Conservation (phyloP, 2,329 filamentous ascomycete genomes). For the Xylaria sp. region DNA sequence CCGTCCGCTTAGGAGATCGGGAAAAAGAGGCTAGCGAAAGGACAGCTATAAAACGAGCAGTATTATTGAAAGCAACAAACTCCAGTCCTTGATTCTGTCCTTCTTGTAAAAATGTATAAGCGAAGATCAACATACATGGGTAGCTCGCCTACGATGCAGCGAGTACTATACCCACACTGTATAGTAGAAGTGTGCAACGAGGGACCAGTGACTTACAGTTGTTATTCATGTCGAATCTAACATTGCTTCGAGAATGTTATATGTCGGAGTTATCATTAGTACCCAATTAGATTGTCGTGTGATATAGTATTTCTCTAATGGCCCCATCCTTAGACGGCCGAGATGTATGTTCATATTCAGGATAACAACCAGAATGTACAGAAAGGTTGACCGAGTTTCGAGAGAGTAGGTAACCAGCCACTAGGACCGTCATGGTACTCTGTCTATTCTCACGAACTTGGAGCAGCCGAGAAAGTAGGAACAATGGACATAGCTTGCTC, state of each 20-base stretch:
- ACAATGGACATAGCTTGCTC: not conserved
- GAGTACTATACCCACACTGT: not conserved
- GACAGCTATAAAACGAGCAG: not conserved
- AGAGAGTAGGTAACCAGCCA: not conserved
- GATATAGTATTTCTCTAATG: conserved; percentile 1
- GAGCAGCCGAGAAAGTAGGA: conserved; percentile 4
- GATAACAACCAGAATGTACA: not conserved
- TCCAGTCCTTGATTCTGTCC: not conserved
- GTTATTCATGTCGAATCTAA: not conserved
- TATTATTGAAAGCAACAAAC: not conserved
- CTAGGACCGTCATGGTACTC: not conserved
- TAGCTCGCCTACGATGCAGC: not conserved
- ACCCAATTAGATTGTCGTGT: not conserved
- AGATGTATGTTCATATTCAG: not conserved
- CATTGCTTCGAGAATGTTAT: not conserved
- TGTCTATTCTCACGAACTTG: not conserved
- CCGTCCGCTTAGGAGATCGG: too few species aligned
- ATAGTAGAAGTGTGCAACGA: not conserved
- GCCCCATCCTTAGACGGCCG: not conserved
- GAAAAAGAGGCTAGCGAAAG: not conserved
- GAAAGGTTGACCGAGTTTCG: not conserved
- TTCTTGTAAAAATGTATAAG: not conserved
- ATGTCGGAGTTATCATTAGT: too few species aligned
- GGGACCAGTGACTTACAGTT: not conserved
- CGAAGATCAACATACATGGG: not conserved